Evolutionary conservation across 306 rosid species (phyloP).

Genomic region (Gastrolobium villosum): DNA sequence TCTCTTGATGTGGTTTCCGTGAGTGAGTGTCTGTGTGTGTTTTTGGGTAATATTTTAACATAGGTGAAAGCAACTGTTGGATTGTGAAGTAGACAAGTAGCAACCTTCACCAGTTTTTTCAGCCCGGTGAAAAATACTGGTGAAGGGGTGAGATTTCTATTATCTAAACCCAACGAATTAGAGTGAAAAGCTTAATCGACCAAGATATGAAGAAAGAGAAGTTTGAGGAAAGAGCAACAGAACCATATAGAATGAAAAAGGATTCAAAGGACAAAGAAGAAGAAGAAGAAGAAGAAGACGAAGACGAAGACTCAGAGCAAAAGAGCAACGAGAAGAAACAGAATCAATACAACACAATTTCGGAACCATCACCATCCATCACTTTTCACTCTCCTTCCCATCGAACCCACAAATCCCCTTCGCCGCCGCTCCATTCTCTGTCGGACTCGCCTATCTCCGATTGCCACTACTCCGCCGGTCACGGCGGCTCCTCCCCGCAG

Average conservation of each 20-base stretch:
- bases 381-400: conserved; percentile 51
- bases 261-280: neutral
- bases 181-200: neutral
- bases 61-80: neutral
- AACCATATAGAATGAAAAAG: neutral
- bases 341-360: conserved; percentile 26
- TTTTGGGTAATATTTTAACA: too few species aligned
- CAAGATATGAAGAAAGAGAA: conserved; percentile 19
- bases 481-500: conserved; percentile 51
- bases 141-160: neutral
- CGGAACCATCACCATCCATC: conserved; percentile 42
- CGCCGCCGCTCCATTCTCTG: conserved; percentile 59
- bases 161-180: neutral
- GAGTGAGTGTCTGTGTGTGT: too few species aligned
- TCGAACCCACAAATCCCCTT: conserved; percentile 53
- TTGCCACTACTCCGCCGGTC: conserved; percentile 45
- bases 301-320: neutral
- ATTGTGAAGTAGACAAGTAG: neutral
- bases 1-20: too few species aligned
- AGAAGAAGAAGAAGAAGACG: too few species aligned
- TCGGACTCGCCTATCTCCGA: conserved; percentile 48
- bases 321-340: neutral
- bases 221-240: neutral
- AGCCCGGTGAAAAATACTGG: neutral
- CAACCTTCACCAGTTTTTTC: neutral